Evolutionary conservation across 257 asterid species (phyloP).

Genomic region (Solanum chmielewskii): DNA sequence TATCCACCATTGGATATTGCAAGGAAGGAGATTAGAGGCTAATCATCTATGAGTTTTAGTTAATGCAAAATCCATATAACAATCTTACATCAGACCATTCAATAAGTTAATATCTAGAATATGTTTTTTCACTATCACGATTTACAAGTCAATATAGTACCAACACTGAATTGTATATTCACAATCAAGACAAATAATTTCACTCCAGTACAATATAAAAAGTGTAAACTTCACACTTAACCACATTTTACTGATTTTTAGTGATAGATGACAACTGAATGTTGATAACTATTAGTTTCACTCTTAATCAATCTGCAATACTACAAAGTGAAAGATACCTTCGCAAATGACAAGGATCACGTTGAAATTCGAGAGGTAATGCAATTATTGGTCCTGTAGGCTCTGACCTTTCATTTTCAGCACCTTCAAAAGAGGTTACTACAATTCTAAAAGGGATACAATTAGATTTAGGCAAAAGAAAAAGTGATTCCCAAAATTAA

Average conservation of each 20-base stretch:
- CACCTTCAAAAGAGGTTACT: conserved; percentile 61
- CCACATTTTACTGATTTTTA: background rate
- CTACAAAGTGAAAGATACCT: conserved; percentile 30
- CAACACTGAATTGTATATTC: background rate
- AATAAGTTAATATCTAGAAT: background rate
- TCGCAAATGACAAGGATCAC: conserved; percentile 85
- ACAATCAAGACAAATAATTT: background rate
- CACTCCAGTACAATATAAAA: background rate
- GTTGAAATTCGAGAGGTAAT: conserved; percentile 57
- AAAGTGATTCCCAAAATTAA: no score
- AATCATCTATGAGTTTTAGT: no score
- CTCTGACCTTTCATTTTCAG: conserved; percentile 62
- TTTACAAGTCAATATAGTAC: background rate
- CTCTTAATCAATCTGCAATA: background rate
- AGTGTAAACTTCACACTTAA: background rate
- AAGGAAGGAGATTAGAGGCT: no score
- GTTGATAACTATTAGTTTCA: background rate
- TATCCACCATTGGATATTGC: no score
- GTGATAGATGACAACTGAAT: background rate
- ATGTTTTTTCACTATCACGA: background rate
- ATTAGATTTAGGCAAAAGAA: no score
- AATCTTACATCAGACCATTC: background rate
- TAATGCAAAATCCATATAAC: background rate
- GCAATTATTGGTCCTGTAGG: conserved; percentile 68
- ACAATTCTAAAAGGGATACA: no score